Base-by-base conservation (phyloP, 164 flowering plant genomes). In the Magnolia officinalis region DNA sequence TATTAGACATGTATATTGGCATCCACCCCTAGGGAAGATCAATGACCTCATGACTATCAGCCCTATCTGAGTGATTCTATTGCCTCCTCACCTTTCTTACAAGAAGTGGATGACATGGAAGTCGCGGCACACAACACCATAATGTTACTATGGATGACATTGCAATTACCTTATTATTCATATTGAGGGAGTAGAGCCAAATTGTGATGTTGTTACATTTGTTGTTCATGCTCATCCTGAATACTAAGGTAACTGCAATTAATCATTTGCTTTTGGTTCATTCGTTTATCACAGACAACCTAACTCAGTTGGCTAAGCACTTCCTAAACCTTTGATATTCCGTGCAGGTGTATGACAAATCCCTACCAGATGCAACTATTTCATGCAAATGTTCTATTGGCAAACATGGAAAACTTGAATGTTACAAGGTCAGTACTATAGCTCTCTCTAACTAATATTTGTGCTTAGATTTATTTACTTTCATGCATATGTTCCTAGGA, bases 361-460 rank as follows among this genome's bases (percentile, higher is more conserved):
- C 26, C 23, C 75, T 70, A 16, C 89, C 88, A 55, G 61, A 55
- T 55, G 61, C 61, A 72, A 84, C 82, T 37, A 61, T 89, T 69
- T 78, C 88, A n/a, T 89, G 95, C 86, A 89, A 86, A 83, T 91
- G 95, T 74, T 76, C 50, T 21, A 75, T 81, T 31, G 64, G 45
- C 4, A 37, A 14, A 45, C 81, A 74, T 71, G 81, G 71, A 26
- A 75, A 80, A 31, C 87, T 89, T 65, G 76, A 83, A 79, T 81
- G 86, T 4, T 79, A 82, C 66, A 89, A 87, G 95, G 92, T 77
- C 82, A 80, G 83, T 84, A 6, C 67, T 63, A 23, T 75, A 21
- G 23, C 19, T 67, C 23, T 20, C 10, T 73, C 50, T 10, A 29
- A 29, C 19, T 5, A 24, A 29, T 24, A 21, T 31, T 73, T 63